These are phyloP conservation scores for Lichtheimia corymbifera DNA, from an alignment of 371 early-diverging fungal species.

Conservation along the genomic window DNA sequence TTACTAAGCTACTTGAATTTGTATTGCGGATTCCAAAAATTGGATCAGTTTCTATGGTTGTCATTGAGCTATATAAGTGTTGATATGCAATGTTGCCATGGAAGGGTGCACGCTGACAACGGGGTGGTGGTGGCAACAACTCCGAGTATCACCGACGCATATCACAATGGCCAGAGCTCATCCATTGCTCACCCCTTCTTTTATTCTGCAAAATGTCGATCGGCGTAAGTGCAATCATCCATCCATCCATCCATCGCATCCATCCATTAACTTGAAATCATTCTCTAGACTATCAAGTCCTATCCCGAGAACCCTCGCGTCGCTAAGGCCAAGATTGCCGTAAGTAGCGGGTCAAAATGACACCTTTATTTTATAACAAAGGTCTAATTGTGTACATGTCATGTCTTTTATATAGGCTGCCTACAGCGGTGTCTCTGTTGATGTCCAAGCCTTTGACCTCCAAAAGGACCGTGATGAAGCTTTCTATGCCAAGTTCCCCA, in stretches of 20 bases:
- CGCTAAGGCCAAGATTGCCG: constrained; percentile 72
- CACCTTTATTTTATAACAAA: not conserved
- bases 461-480: constrained; percentile 62
- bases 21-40: too few relatives aligned
- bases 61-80: too few relatives aligned
- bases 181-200: too few relatives aligned
- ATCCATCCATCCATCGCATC: not conserved
- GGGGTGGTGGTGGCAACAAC: too few relatives aligned
- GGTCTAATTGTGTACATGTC: not conserved
- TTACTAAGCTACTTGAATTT: too few relatives aligned
- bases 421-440: constrained; percentile 71
- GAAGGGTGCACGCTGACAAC: too few relatives aligned
- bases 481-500: constrained; percentile 83
- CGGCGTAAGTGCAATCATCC: constrained; percentile 1
- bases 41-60: too few relatives aligned
- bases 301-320: constrained; percentile 60
- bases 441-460: constrained; percentile 47
- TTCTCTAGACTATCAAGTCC: constrained; percentile 43
- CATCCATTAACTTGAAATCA: not conserved
- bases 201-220: not conserved
- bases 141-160: too few relatives aligned
- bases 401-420: constrained; percentile 43
- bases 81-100: too few relatives aligned
- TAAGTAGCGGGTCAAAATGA: constrained; percentile 1
- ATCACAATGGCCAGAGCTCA: too few relatives aligned